Base-by-base conservation (phyloP, 2,329 filamentous ascomycete species). In the Curvularia sp. region DNA sequence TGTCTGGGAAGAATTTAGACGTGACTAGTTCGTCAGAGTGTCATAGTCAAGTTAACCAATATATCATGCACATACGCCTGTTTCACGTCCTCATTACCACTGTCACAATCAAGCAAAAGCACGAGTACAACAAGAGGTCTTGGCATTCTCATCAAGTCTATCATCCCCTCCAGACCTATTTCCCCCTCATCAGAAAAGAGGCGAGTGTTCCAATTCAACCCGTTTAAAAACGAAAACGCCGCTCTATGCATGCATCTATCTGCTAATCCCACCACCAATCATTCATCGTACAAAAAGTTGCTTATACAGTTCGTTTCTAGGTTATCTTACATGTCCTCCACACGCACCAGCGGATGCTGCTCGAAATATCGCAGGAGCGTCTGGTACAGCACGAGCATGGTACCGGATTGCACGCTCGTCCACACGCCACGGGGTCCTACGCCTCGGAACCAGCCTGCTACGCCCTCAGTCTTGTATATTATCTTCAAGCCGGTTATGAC, bases 321-420 rank as follows among this genome's bases (percentile, higher is more conserved):
- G n/a, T 8, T 48, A n/a, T 22, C 5, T 64, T 63, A 70, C 61
- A 64, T 58, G 38, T 68, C 66, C 12, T 61, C 60, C 9, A 38
- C 48, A 26, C 49, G 15, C 10, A 51, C 35, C 4, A 81, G 70
- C 15, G 80, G 78, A 68, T 82, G 79, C n/a, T 78, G 67, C 58
- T 93, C 90, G 65, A 98, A 84, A 78, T 89, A 87, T 70, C 90
- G 88, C 73, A 98, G 80, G 55, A 98, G 82, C 60, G 89, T 90
- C 80, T 98, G 94, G 77, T 98, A 98, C 76, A 97, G 82, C 68
- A 98, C 93, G 74, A 98, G 83, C 94, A 98, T 98, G 65, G 92
- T 96, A 42, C 93, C 91, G 72, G 91, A 97, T 81, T 99, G 95
- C 57, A 98, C 92, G 72, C 94, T 97, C 22, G 95, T 99, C 95